Conservation (phyloP, 169 alveolate genomes). For the Amoebophrya sp. region DNA sequence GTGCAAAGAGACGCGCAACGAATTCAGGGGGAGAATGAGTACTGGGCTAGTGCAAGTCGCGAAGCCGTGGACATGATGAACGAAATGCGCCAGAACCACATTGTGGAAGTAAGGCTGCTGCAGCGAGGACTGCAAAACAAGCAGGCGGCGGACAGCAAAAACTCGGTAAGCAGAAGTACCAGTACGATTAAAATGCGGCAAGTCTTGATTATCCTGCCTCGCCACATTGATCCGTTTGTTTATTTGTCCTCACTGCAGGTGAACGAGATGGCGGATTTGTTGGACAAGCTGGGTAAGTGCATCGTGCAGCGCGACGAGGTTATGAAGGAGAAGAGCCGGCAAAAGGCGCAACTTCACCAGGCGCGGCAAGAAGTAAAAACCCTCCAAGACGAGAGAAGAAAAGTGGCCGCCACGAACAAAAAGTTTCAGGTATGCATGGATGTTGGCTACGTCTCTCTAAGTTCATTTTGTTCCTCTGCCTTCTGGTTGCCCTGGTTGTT, state of each 20-base stretch:
- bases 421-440: not conserved
- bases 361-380: not conserved
- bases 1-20: not conserved
- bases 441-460: not conserved
- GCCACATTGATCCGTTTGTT: too few species aligned
- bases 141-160: not conserved
- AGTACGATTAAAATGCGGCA: too few species aligned
- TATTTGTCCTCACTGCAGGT: not conserved
- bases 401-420: not conserved
- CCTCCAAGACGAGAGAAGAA: not conserved
- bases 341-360: not conserved
- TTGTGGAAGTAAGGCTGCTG: not conserved
- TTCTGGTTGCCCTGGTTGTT: too few species aligned
- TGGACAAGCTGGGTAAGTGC: not conserved
- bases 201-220: too few species aligned
- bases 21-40: not conserved
- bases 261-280: not conserved
- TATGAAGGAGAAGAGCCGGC: not conserved
- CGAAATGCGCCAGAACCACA: not conserved
- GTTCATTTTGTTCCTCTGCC: not conserved
- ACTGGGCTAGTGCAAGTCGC: not conserved
- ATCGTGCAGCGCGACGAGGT: constrained; percentile 1
- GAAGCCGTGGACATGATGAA: not conserved
- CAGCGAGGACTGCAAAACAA: not conserved
- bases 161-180: not conserved